Conservation (phyloP, 768 basidiomycete genomes). For the Termitomyces sp. region DNA sequence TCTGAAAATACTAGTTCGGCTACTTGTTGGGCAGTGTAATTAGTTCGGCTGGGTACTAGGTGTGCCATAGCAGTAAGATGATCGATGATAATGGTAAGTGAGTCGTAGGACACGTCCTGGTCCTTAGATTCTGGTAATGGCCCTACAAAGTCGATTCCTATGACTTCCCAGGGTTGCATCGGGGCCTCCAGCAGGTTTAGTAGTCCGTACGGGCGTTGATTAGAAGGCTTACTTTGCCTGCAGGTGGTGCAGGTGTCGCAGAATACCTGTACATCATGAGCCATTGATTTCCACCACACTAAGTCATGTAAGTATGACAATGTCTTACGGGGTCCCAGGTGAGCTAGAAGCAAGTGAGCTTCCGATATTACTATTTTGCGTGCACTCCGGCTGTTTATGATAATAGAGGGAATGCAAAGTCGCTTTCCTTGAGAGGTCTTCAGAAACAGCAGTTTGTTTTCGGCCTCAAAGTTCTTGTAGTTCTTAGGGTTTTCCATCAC, state of each 20-base stretch:
- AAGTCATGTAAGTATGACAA: constrained; percentile 22
- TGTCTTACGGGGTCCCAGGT: constrained; percentile 24
- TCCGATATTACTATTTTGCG: too few species aligned
- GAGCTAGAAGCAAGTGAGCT: too few species aligned
- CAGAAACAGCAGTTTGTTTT: neutral
- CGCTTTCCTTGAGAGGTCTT: neutral
- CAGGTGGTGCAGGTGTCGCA: constrained; percentile 22
- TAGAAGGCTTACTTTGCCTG: constrained; percentile 10
- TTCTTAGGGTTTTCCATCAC: neutral
- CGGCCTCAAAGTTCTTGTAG: neutral
- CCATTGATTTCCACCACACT: constrained; percentile 34
- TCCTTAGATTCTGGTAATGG: too few species aligned
- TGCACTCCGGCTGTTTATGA: too few species aligned
- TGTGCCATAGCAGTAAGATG: too few species aligned
- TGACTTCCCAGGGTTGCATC: too few species aligned
- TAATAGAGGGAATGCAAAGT: neutral
- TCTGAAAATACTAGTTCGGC: too few species aligned
- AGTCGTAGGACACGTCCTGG: too few species aligned
- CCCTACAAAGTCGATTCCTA: too few species aligned
- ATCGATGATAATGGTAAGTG: too few species aligned
- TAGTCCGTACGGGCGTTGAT: constrained; percentile 17
- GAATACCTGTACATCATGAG: constrained; percentile 3
- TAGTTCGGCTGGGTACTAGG: too few species aligned
- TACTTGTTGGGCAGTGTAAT: too few species aligned
- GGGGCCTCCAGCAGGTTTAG: constrained; percentile 5